Evolutionary conservation across 441 rosid species (phyloP).

Genomic region (Bruguiera hainesii): DNA sequence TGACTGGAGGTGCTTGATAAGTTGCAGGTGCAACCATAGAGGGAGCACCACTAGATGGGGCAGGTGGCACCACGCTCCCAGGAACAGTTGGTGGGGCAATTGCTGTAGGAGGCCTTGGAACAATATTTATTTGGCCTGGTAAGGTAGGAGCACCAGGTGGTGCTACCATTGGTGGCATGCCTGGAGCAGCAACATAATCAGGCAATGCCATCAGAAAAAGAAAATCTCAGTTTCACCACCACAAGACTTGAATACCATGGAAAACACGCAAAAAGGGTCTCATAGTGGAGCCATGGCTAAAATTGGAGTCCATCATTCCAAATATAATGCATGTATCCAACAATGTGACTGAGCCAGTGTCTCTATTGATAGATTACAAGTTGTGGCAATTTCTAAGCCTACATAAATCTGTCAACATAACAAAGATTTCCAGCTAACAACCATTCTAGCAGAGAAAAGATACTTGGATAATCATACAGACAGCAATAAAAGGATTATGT

Average conservation of each 20-base stretch:
- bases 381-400: not conserved
- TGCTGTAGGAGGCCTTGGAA: conserved; percentile 62
- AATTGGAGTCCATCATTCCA: no score
- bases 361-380: not conserved
- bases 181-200: conserved; percentile 61
- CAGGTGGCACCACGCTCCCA: conserved; percentile 47
- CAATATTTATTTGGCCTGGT: conserved; percentile 71
- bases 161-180: conserved; percentile 65
- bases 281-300: no score
- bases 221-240: not conserved
- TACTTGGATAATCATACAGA: not conserved
- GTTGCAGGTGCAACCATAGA: conserved; percentile 42
- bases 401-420: not conserved
- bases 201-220: conserved; percentile 9
- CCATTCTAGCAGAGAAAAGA: not conserved
- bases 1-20: conserved; percentile 60
- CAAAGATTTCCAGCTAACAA: not conserved
- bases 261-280: no score
- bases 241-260: no score
- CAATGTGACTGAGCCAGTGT: no score
- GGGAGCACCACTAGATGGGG: conserved; percentile 45
- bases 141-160: conserved; percentile 82
- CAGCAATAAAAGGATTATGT: not conserved
- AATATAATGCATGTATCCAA: no score
- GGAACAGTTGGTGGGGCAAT: conserved; percentile 48